Evolutionary conservation across 2,329 filamentous ascomycete genomes (phyloP).

Genomic region (Ceratocystis destructans): DNA sequence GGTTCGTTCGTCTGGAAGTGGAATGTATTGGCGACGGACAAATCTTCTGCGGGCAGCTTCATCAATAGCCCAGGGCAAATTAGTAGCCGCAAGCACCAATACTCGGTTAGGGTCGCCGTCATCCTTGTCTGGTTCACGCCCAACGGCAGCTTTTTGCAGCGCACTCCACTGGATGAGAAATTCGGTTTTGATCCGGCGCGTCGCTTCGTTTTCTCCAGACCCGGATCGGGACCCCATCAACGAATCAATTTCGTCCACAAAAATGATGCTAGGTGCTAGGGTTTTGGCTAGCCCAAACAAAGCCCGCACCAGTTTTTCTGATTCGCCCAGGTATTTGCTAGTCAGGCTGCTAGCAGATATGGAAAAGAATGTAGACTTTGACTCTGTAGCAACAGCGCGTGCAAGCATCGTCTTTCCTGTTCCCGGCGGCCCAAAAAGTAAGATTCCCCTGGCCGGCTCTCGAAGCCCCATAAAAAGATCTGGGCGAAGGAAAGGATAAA

Average conservation of each 20-base stretch:
- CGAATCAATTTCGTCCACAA: conserved; percentile 96
- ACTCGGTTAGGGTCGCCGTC: conserved; percentile 72
- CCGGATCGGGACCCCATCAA: conserved; percentile 72
- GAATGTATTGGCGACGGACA: conserved; percentile 89
- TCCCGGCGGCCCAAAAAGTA: conserved; percentile 92
- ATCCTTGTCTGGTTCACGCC: conserved; percentile 41
- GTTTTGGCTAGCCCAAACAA: conserved; percentile 81
- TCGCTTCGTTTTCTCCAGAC: conserved; percentile 81
- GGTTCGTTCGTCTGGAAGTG: conserved; percentile 73
- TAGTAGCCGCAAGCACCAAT: conserved; percentile 86
- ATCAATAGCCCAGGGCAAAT: conserved; percentile 94
- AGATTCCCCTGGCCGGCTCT: conserved; percentile 87
- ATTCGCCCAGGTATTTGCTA: conserved; percentile 91
- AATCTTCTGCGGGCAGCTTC: conserved; percentile 85
- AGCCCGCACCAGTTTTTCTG: conserved; percentile 87
- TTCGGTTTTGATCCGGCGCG: conserved; percentile 88
- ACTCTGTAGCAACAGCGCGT: conserved; percentile 86
- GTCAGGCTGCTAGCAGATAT: conserved; percentile 91
- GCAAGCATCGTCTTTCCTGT: conserved; percentile 98
- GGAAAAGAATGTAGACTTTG: conserved; percentile 88
- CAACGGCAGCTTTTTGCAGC: conserved; percentile 78
- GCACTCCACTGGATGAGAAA: conserved; percentile 98
- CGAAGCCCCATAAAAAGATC: conserved; percentile 92
- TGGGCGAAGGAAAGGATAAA: conserved; percentile 89
- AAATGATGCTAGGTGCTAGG: conserved; percentile 89